Conservation (phyloP, 768 basidiomycete species). For the Lentinula lateritia region DNA sequence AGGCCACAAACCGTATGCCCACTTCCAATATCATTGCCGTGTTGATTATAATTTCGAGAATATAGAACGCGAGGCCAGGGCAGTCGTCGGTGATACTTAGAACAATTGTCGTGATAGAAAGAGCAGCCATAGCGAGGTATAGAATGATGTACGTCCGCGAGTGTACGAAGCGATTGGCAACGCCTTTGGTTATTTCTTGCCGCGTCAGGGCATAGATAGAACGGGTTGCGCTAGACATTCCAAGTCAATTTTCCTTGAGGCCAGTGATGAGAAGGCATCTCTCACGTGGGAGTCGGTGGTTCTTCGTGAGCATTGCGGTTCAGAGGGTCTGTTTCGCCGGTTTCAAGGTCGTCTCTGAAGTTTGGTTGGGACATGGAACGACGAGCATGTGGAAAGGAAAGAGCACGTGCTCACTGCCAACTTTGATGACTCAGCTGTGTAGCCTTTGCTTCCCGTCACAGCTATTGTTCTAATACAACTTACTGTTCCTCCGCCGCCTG, state of each 20-base stretch:
- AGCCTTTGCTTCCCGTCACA: background rate
- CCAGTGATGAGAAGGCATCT: background rate
- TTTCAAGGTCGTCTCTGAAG: constrained; percentile 27
- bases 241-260: background rate
- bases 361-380: constrained; percentile 31
- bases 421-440: background rate
- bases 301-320: constrained; percentile 21
- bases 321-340: constrained; percentile 29
- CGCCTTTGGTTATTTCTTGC: constrained; percentile 74
- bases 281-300: constrained; percentile 1
- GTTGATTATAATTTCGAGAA: constrained; percentile 87
- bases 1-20: constrained; percentile 83
- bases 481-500: constrained; percentile 9
- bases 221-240: constrained; percentile 50
- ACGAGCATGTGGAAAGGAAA: background rate
- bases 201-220: constrained; percentile 85
- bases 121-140: constrained; percentile 83
- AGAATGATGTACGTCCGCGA: constrained; percentile 83
- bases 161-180: constrained; percentile 89
- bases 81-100: constrained; percentile 81
- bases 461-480: constrained; percentile 7
- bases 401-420: background rate
- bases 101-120: constrained; percentile 82
- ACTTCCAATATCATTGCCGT: constrained; percentile 93
- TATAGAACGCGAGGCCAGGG: constrained; percentile 82